Conservation (phyloP, 2,329 filamentous ascomycete species). For the Fusarium xylarioides region DNA sequence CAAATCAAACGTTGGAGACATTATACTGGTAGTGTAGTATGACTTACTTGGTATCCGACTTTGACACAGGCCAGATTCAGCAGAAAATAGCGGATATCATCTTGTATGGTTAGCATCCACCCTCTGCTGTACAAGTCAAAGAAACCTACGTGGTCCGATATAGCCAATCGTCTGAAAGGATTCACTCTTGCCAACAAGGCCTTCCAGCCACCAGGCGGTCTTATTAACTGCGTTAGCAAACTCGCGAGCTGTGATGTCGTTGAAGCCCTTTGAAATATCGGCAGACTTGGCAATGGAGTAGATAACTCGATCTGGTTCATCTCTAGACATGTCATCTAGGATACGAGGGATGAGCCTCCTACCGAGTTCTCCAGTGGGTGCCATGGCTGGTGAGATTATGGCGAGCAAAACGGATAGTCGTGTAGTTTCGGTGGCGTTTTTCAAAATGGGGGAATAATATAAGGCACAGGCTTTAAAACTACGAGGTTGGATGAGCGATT, state of each 20-base stretch:
- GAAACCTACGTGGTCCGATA: background rate
- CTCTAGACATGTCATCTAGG: background rate
- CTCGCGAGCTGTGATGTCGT: background rate
- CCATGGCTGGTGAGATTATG: background rate
- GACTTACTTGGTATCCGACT: background rate
- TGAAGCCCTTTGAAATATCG: rapidly evolving
- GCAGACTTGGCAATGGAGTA: background rate
- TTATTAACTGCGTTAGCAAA: background rate
- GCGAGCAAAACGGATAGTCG: too few species aligned
- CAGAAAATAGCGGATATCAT: background rate
- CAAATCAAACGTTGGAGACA: rapidly evolving
- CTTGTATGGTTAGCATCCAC: background rate
- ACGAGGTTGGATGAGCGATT: too few species aligned
- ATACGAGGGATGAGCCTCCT: background rate
- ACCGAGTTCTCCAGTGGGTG: background rate
- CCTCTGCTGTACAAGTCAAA: rapidly evolving
- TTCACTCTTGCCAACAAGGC: background rate
- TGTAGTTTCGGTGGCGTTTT: background rate
- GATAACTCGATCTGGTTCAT: background rate
- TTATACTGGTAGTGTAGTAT: rapidly evolving
- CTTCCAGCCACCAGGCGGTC: background rate
- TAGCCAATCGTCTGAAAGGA: background rate
- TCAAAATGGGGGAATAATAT: too few species aligned
- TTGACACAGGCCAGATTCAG: background rate
- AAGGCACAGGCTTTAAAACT: background rate